These are phyloP conservation scores for Raphidocelis subcapitata DNA, from an alignment of 139 green algal genomes.

Conservation along the genomic window DNA sequence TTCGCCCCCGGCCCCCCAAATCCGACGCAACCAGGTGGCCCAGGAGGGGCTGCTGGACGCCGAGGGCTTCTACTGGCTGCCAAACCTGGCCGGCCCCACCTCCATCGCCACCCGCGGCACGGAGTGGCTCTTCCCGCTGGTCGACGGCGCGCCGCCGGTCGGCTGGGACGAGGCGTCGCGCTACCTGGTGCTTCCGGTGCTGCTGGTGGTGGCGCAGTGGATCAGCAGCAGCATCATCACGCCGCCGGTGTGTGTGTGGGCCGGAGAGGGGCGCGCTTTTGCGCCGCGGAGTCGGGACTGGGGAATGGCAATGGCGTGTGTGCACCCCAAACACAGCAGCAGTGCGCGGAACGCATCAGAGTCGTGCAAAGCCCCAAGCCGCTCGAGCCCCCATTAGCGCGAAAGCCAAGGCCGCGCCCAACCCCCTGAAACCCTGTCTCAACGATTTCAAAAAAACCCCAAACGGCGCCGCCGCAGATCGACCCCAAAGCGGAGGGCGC, in stretches of 20 bases:
- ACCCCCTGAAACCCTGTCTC: too few relatives aligned
- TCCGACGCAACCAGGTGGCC: too few relatives aligned
- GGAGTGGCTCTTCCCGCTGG: constrained; percentile 81
- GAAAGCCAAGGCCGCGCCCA: too few relatives aligned
- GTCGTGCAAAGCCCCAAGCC: too few relatives aligned
- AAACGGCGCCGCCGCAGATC: constrained; percentile 37
- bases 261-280: background rate
- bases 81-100: constrained; percentile 68
- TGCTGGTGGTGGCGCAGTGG: constrained; percentile 75
- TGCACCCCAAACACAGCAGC: constrained; percentile 34
- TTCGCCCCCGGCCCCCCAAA: too few relatives aligned
- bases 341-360: too few relatives aligned
- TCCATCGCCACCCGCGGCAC: background rate
- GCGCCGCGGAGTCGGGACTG: background rate
- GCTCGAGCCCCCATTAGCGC: too few relatives aligned
- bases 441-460: too few relatives aligned
- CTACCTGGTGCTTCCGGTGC: constrained; percentile 93
- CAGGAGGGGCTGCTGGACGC: constrained; percentile 51
- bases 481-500: constrained; percentile 72
- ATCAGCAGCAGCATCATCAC: constrained; percentile 50
- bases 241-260: constrained; percentile 34
- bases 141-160: constrained; percentile 86
- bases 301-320: background rate
- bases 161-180: constrained; percentile 81
- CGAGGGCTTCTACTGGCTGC: constrained; percentile 90